Evolutionary conservation across 306 rosid species (phyloP), one percentile per base, ranked within the genome.

Genomic region (Parietaria judaica): DNA sequence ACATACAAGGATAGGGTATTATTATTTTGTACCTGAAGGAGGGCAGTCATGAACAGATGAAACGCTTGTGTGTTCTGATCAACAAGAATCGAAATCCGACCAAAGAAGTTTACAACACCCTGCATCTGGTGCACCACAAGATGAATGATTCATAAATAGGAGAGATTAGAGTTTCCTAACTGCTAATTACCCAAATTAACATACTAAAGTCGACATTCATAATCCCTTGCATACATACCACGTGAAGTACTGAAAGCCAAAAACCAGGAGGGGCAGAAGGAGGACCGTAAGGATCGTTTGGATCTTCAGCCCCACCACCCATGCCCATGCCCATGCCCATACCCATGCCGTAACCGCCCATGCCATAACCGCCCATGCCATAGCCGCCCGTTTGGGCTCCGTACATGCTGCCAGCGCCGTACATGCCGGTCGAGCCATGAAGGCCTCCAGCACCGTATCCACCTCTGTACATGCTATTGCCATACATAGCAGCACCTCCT

Each of bases 61-160:
- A 92, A 79, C 49, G 99, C 99, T 77, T 92, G 99, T 11, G 99
- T 92, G 69, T 92, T 92, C 75, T 92, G 99, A 65, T 92, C 99
- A 55, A 92, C 81, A 49, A 92, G 99, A 66, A 92, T 84, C 65
- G 99, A 77, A 74, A 92, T 80, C 67, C 99, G 92, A 67, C 99
- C 97, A 49, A 92, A 92, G 77, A 82, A 92, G 75, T 74, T 86
- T 48, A 92, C 99, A 68, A 92, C 95, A 3, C 99, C 94, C 52
- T 86, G 90, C 89, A 84, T 81, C 99, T 92, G 86, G 56, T 48
- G 62, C 36, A 60, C 71, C 31, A 61, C 36, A 60, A 72, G 31
- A 68, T 15, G 61, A 55, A 69, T 52, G 12, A 34, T 23, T 23
- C 31, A 23, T 23, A 2, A 35, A 1, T 1, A 61, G 44, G 54